Conservation (phyloP, 2,329 filamentous ascomycete genomes). For the Colletotrichum paranaense region DNA sequence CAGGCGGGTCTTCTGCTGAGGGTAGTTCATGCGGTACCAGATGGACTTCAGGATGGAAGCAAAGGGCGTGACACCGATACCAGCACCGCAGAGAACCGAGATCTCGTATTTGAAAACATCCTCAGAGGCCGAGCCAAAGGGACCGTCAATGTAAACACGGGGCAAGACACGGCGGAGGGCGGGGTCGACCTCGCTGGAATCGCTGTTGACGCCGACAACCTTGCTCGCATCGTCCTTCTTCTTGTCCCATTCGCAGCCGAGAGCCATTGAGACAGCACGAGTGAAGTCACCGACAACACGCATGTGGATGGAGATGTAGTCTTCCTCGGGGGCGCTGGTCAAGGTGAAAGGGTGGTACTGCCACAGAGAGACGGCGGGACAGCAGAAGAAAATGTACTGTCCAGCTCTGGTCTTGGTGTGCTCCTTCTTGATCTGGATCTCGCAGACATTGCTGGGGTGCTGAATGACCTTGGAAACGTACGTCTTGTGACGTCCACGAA, state of each 20-base stretch:
- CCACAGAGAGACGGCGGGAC: conserved; percentile 86
- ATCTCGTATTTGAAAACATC: conserved; percentile 92
- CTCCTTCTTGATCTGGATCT: conserved; percentile 94
- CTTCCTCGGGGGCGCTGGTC: conserved; percentile 88
- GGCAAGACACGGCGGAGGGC: conserved; percentile 79
- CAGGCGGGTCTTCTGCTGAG: conserved; percentile 80
- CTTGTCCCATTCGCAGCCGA: conserved; percentile 80
- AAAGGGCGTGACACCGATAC: conserved; percentile 89
- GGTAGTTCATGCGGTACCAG: conserved; percentile 94
- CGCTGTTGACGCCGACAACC: conserved; percentile 75
- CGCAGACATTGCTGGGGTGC: conserved; percentile 88
- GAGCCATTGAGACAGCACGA: conserved; percentile 72
- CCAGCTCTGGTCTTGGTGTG: conserved; percentile 84
- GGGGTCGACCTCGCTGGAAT: conserved; percentile 72
- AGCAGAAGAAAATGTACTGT: conserved; percentile 91
- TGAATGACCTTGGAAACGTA: conserved; percentile 91
- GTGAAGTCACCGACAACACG: conserved; percentile 88
- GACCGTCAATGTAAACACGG: conserved; percentile 84
- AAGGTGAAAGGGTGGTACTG: conserved; percentile 91
- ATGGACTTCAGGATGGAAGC: conserved; percentile 90
- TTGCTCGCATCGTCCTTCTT: conserved; percentile 69
- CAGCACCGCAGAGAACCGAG: conserved; percentile 81
- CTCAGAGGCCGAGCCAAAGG: conserved; percentile 87
- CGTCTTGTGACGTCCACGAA: conserved; percentile 84
- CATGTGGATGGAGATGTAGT: conserved; percentile 90